Base-by-base conservation (phyloP, 2,329 filamentous ascomycete species). In the Beauveria asiatica region DNA sequence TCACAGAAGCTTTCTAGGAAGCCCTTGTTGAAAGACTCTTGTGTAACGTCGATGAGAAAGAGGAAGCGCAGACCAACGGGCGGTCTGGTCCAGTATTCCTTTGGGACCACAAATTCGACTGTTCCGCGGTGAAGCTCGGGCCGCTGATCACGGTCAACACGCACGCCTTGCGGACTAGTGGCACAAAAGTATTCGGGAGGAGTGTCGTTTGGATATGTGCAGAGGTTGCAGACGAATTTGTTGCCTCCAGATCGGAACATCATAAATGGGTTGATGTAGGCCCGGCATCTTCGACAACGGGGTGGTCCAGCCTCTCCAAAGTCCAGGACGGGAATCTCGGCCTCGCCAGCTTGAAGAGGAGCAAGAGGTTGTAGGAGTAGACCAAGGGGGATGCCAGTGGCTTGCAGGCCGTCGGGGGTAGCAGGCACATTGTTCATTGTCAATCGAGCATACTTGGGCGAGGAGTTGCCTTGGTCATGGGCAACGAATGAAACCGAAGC, bases 241-340 rank as follows among this genome's bases (percentile, higher is more conserved):
- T 93, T 96, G 61, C 94, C 94, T 42, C 93, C 93, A 17, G 89
- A 88, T 62, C 89, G 84, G 80, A 99, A 99, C 70, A 92, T 89
- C 94, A 99, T 97, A 72, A 99, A 99, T 1, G 94, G 94, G 70
- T 99, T 99, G 76, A 99, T 95, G 75, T 99, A 99, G 16, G 93
- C 89, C 70, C 94, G 84, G 78, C 94, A 99, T 75, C 94, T 83
- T 68, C 90, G 85, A 75, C 94, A 99, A 72, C 94, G 84, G 23
- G 94, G 94, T 45, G 94, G 94, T 0, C 94, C 94, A 44, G 78
- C 77, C 46, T 97, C 92, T 53, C 94, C 94, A 79, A 97, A 99
- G 75, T 99, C 94, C 25, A 99, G 81, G 5, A 99, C 88, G 0
- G 94, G 94, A 59, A 99, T 87, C 1, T 91, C 84, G 53, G 88